A percentile compares a stretch with the other conserved stretches of the same genome.
Conservation (phyloP, 306 rosid species). For the Vicia sativa region DNA sequence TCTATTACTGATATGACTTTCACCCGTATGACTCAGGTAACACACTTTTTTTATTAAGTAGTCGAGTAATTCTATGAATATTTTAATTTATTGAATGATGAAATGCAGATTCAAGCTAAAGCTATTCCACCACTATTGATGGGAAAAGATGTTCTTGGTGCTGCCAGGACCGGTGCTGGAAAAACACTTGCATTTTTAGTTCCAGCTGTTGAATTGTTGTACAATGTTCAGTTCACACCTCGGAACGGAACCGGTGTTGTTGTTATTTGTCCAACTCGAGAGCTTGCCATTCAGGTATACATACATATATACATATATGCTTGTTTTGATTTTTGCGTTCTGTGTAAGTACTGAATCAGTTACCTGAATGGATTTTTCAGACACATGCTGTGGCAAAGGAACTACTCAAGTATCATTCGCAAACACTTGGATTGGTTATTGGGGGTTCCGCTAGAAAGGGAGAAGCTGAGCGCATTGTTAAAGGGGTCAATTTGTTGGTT, state of each 20-base stretch:
- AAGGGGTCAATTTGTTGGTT: slow-evolving; percentile 83
- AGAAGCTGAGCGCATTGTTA: slow-evolving; percentile 83
- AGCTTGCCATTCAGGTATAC: slow-evolving; percentile 69
- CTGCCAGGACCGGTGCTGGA: slow-evolving; percentile 97
- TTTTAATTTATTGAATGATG: slow-evolving; percentile 7
- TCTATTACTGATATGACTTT: slow-evolving; percentile 67
- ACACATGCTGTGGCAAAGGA: slow-evolving; percentile 93
- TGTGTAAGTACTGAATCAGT: too few relatives aligned
- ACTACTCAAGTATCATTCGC: slow-evolving; percentile 88
- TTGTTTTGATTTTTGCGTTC: too few relatives aligned
- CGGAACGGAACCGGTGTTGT: slow-evolving; percentile 84
- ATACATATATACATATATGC: too few relatives aligned
- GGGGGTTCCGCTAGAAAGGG: slow-evolving; percentile 87
- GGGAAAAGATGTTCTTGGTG: slow-evolving; percentile 90
- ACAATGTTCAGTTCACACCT: slow-evolving; percentile 56
- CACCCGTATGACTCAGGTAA: slow-evolving; percentile 74
- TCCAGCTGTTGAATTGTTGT: slow-evolving; percentile 85
- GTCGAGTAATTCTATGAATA: background rate
- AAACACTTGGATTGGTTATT: slow-evolving; percentile 80
- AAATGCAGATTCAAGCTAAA: slow-evolving; percentile 81
- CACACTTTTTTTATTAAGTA: background rate
- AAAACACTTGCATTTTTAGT: slow-evolving; percentile 91
- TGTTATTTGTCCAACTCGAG: slow-evolving; percentile 92
- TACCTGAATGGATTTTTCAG: slow-evolving; percentile 48
- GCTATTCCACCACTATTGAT: slow-evolving; percentile 67